Evolutionary conservation across 768 basidiomycete species (phyloP).

Genomic region (Mycena epipterygia): DNA sequence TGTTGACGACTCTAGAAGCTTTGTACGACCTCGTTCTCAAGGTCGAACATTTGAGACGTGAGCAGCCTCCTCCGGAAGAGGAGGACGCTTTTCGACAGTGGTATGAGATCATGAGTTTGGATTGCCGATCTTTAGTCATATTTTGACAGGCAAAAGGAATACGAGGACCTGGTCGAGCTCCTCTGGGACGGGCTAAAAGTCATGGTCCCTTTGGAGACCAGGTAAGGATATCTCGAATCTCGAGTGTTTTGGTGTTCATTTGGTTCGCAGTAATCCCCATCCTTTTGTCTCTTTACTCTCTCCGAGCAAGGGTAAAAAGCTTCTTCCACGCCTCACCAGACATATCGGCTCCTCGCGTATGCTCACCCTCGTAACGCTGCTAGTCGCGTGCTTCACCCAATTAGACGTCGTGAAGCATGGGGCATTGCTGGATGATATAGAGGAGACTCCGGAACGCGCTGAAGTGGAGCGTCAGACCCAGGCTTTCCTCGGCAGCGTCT

Average conservation of each 20-base stretch:
- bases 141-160: slow-evolving; percentile 66
- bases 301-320: slow-evolving; percentile 92
- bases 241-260: not conserved
- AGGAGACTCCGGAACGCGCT: slow-evolving; percentile 71
- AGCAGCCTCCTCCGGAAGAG: slow-evolving; percentile 79
- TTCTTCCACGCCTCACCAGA: slow-evolving; percentile 90
- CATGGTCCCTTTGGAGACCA: slow-evolving; percentile 94
- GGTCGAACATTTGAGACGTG: slow-evolving; percentile 87
- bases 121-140: slow-evolving; percentile 4
- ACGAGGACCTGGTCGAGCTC: slow-evolving; percentile 70
- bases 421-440: slow-evolving; percentile 73
- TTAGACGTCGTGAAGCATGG: slow-evolving; percentile 91
- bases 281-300: slow-evolving; percentile 94
- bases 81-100: slow-evolving; percentile 59
- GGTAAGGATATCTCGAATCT: slow-evolving; percentile 59
- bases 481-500: slow-evolving; percentile 85
- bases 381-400: slow-evolving; percentile 95
- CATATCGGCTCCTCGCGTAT: slow-evolving; percentile 84
- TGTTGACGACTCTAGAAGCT: slow-evolving; percentile 83
- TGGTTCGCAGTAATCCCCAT: slow-evolving; percentile 81
- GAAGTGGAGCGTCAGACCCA: slow-evolving; percentile 93
- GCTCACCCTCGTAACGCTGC: slow-evolving; percentile 89
- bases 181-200: slow-evolving; percentile 89
- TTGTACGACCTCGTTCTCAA: slow-evolving; percentile 88
- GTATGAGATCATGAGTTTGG: slow-evolving; percentile 48